A percentile compares a stretch with the other conserved stretches of the same genome.
These are phyloP conservation scores for Cornus suecica DNA, from an alignment of 148 eudicot species.

Conservation along the genomic window DNA sequence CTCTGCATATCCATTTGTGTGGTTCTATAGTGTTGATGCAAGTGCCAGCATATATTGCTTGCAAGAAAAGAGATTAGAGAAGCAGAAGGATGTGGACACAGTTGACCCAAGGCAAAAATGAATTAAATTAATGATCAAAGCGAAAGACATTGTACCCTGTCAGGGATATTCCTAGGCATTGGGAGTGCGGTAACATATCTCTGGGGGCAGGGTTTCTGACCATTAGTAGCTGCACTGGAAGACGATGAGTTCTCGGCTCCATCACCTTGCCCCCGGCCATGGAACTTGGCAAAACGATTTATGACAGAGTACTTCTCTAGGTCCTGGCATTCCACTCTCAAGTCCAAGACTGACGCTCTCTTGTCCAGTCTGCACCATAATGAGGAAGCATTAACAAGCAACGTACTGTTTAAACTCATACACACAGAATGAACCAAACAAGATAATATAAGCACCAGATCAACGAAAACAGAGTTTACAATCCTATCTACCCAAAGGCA, in stretches of 20 bases:
- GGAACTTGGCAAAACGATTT: constrained; percentile 77
- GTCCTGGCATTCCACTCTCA: constrained; percentile 78
- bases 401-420: no score
- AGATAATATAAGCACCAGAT: not conserved
- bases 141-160: constrained; percentile 76
- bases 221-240: constrained; percentile 33
- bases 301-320: constrained; percentile 73
- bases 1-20: constrained; percentile 3
- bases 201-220: constrained; percentile 51
- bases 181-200: constrained; percentile 74
- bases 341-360: constrained; percentile 67
- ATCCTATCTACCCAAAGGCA: not conserved
- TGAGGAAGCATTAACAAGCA: constrained; percentile 1
- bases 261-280: constrained; percentile 70
- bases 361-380: constrained; percentile 63
- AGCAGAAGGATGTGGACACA: not conserved
- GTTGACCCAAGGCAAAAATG: constrained; percentile 12
- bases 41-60: not conserved
- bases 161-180: constrained; percentile 71
- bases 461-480: not conserved
- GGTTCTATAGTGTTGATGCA: not conserved
- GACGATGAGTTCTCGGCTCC: constrained; percentile 54
- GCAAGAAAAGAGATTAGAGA: constrained; percentile 13
- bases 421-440: not conserved
- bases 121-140: constrained; percentile 45